A percentile compares a stretch with the other conserved stretches of the same genome.
Conservation (phyloP, 2,329 filamentous ascomycete species). For the Teratosphaeria nubilosa region DNA sequence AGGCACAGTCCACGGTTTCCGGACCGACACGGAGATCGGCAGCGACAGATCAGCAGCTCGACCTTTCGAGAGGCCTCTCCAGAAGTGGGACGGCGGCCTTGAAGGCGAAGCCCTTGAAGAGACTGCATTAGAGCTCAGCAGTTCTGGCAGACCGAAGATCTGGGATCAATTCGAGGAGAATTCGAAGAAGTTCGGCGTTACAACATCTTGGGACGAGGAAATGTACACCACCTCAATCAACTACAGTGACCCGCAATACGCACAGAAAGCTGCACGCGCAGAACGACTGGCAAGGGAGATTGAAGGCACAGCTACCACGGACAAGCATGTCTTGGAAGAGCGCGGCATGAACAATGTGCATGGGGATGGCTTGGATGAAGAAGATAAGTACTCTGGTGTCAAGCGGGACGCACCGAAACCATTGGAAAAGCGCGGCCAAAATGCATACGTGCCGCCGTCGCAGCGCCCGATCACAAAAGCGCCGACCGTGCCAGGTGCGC, state of each 20-base stretch:
- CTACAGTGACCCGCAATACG: conserved; percentile 71
- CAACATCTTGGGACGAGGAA: conserved; percentile 85
- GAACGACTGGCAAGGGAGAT: conserved; percentile 84
- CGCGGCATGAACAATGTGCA: conserved; percentile 32
- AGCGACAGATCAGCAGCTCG: conserved; percentile 45
- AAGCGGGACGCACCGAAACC: conserved; percentile 52
- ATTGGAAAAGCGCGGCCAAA: conserved; percentile 49
- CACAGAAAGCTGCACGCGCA: conserved; percentile 64
- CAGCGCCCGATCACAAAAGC: conserved; percentile 68
- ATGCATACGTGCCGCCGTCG: conserved; percentile 85
- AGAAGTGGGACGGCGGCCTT: conserved; percentile 64
- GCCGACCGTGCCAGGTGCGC: conserved; percentile 63
- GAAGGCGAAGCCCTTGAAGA: conserved; percentile 30
- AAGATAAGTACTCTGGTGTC: conserved; percentile 96
- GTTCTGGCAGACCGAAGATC: conserved; percentile 21
- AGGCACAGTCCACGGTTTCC: conserved; percentile 43
- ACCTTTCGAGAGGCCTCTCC: conserved; percentile 62
- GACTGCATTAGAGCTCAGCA: conserved; percentile 48
- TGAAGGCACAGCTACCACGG: conserved; percentile 61
- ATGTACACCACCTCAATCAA: conserved; percentile 90
- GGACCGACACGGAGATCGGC: conserved; percentile 82
- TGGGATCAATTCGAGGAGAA: conserved; percentile 97
- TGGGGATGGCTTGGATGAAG: conserved; percentile 66
- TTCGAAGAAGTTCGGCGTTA: conserved; percentile 75
- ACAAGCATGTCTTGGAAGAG: conserved; percentile 83